Evolutionary conservation across 2,329 filamentous ascomycete genomes (phyloP), one percentile per base, ranked within the genome.

Genomic region (Metarhizium humberi): DNA sequence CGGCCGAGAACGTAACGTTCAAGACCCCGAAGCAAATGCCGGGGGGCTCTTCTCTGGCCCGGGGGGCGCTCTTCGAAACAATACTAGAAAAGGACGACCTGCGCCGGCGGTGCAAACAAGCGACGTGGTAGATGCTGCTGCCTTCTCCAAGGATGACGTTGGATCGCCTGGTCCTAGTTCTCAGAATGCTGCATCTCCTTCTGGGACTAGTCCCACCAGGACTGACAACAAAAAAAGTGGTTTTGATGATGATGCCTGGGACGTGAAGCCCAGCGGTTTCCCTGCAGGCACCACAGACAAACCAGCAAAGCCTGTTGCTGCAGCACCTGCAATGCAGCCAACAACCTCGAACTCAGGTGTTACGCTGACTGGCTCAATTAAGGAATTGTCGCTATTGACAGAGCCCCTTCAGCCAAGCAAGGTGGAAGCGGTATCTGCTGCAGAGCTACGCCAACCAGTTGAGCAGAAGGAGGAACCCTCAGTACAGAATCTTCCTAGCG

Each of bases 181-280:
- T 6, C 58, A 63, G 32, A 63, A 58, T 7, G 53, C 59, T 45
- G 63, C 61, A 34, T 64, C 64, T 6, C 55, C 63, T 29, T 43
- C 61, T 18, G 55, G 61, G 4, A 54, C 58, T 16, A 66, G 64
- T 52, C 57, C 64, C 4, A 38, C 69, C 64, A 57, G 69, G 52
- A 55, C 61, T 52, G 61, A 58, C 14, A 61, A 62, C n/a, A 34
- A 43, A 14, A 46, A 29, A 32, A 75, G 77, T 57, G 90, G 90
- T 3, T 97, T 97, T 65, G 94, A 99, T 52, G 94, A 97, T 66
- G 90, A 97, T 74, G 94, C 94, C 8, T 99, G 94, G 94, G 90
- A 95, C 64, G 87, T 96, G 51, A 96, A 96, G 73, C 89, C 56
- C 20, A 29, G 34, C 48, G 54, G 40, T 25, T 50, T 32, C n/a